phyloP scores from a whole-genome alignment of 2,329 filamentous ascomycete genomes.

The Esteya vermicola region DNA sequence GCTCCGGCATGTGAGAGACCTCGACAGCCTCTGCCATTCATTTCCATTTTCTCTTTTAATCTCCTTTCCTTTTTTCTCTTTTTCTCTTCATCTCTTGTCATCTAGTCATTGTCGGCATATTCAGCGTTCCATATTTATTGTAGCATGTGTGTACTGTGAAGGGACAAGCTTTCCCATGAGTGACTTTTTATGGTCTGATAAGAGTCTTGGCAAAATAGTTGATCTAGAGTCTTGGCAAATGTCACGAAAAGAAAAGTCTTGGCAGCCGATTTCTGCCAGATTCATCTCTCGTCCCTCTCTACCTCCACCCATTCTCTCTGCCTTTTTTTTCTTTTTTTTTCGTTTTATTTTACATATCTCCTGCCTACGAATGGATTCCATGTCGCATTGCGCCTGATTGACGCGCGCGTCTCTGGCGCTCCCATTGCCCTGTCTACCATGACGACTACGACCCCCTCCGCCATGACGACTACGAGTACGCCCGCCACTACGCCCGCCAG shows the following conservation, averaged over 20 bases:
- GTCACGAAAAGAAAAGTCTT: not conserved
- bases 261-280: not conserved
- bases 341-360: not conserved
- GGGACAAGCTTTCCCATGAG: no score
- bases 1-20: conserved; percentile 4
- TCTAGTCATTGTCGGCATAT: not conserved
- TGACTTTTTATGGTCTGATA: no score
- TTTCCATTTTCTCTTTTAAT: not conserved
- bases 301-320: not conserved
- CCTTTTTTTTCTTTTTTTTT: not conserved
- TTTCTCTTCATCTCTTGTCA: not conserved
- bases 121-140: no score
- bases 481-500: no score
- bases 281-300: not conserved
- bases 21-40: not conserved
- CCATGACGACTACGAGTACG: no score
- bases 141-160: no score
- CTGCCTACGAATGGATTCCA: not conserved
- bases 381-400: not conserved
- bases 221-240: not conserved
- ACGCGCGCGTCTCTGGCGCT: not conserved
- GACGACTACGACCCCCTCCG: conserved; percentile 11
- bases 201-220: no score
- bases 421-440: not conserved
- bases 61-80: not conserved